A percentile compares a stretch with the other conserved stretches of the same genome.
phyloP scores from a whole-genome alignment of 2,329 filamentous ascomycete genomes.

The Aspergillus carbonarius region DNA sequence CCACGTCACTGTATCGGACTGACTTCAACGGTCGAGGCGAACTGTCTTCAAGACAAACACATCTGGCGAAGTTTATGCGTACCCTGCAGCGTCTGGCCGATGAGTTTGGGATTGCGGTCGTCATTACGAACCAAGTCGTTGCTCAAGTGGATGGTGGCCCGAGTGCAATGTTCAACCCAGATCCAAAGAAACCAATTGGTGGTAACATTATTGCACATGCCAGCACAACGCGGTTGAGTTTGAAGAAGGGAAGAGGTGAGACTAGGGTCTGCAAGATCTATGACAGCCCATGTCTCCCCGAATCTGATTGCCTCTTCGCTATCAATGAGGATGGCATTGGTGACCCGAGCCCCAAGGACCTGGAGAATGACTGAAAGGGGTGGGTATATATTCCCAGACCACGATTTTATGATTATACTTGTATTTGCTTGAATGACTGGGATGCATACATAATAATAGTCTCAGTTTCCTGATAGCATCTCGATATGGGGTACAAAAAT shows the following conservation, averaged over 20 bases:
- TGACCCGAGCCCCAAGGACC: conserved; percentile 90
- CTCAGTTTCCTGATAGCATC: background rate
- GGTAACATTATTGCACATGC: conserved; percentile 99
- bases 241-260: conserved; percentile 94
- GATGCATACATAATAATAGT: background rate
- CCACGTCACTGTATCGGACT: conserved; percentile 91
- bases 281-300: conserved; percentile 93
- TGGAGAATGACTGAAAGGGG: conserved; percentile 70
- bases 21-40: conserved; percentile 97
- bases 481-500: background rate
- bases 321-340: conserved; percentile 97
- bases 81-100: conserved; percentile 55
- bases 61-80: conserved; percentile 52
- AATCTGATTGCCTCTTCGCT: conserved; percentile 94
- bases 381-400: conserved; percentile 8
- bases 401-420: conserved; percentile 28
- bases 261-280: conserved; percentile 99
- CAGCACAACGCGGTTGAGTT: conserved; percentile 86
- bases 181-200: conserved; percentile 98
- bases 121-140: conserved; percentile 98
- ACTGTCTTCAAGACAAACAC: conserved; percentile 79
- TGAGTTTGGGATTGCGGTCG: conserved; percentile 92
- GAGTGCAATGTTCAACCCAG: conserved; percentile 97
- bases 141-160: conserved; percentile 96
- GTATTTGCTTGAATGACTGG: conserved; percentile 3